Conservation (phyloP, 495 filamentous ascomycete species). For the Ascodesmis nigricans region DNA sequence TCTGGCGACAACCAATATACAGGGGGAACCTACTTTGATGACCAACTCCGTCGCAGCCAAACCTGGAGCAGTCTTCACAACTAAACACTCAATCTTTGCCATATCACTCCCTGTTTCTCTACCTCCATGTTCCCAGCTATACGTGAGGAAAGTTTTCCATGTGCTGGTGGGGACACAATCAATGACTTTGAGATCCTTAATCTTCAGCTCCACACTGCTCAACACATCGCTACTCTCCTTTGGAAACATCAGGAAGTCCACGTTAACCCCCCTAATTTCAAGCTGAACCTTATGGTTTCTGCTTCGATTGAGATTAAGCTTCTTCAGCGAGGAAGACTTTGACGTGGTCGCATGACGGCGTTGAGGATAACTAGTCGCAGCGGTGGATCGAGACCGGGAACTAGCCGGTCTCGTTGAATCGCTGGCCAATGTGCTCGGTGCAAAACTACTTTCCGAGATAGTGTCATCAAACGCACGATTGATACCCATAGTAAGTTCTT, state of each 20-base stretch:
- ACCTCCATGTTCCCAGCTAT: slow-evolving; percentile 66
- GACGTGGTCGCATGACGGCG: too few species aligned
- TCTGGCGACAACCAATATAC: not conserved
- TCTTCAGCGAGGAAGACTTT: too few species aligned
- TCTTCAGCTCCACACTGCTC: slow-evolving; percentile 61
- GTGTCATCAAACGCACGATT: slow-evolving; percentile 73
- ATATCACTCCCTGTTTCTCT: slow-evolving; percentile 68
- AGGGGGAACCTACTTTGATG: slow-evolving; percentile 35
- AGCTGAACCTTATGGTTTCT: slow-evolving; percentile 89
- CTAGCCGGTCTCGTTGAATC: slow-evolving; percentile 21
- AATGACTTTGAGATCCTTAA: slow-evolving; percentile 70
- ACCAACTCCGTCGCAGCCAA: slow-evolving; percentile 80
- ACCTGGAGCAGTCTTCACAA: slow-evolving; percentile 61
- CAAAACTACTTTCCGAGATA: slow-evolving; percentile 69
- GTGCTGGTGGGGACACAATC: slow-evolving; percentile 90
- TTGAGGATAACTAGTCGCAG: too few species aligned
- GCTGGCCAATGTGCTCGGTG: slow-evolving; percentile 42
- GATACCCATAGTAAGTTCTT: slow-evolving; percentile 57
- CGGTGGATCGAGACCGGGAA: slow-evolving; percentile 15
- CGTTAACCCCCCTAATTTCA: slow-evolving; percentile 67
- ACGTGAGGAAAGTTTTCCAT: slow-evolving; percentile 95
- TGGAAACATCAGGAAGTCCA: slow-evolving; percentile 67
- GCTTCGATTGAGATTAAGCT: slow-evolving; percentile 58
- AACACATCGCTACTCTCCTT: slow-evolving; percentile 56
- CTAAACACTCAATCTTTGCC: slow-evolving; percentile 72